Evolutionary conservation across 768 basidiomycete species (phyloP).

Genomic region (Macrolepiota fuliginosa): DNA sequence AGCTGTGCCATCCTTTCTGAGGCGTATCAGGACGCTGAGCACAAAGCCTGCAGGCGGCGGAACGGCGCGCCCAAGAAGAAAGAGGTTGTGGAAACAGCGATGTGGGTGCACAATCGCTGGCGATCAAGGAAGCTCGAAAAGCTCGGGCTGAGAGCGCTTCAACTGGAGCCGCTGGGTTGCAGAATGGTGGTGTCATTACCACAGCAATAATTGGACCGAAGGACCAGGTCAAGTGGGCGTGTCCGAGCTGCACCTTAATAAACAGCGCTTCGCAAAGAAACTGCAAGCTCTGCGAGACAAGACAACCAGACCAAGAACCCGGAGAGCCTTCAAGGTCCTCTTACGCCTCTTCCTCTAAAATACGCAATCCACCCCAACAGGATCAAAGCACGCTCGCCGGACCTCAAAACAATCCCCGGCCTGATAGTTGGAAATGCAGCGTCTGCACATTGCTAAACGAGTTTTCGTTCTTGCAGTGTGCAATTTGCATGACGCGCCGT

Average conservation of each 20-base stretch:
- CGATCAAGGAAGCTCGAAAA: slow-evolving; percentile 12
- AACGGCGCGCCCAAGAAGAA: slow-evolving; percentile 71
- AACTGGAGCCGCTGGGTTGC: neutral
- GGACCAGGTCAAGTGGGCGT: neutral
- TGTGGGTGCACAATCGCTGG: slow-evolving; percentile 32
- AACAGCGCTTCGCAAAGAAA: neutral
- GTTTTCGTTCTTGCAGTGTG: slow-evolving; percentile 48
- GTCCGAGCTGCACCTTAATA: neutral
- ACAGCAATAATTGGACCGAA: neutral
- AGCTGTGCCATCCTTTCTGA: neutral
- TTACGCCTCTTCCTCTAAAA: neutral
- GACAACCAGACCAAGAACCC: neutral
- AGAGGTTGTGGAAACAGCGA: slow-evolving; percentile 66
- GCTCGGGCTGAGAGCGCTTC: neutral
- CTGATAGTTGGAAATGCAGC: neutral
- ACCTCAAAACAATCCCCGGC: neutral
- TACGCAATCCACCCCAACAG: neutral
- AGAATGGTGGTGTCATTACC: neutral
- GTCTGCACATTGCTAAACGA: slow-evolving; percentile 73
- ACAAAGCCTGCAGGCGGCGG: slow-evolving; percentile 67
- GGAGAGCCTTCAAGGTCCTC: neutral
- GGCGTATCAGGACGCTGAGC: neutral
- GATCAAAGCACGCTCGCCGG: neutral
- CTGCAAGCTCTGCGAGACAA: neutral
- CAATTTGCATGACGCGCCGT: slow-evolving; percentile 47